Evolutionary conservation across 805 yeast species (phyloP).

Genomic region (Lipomyces starkeyi): DNA sequence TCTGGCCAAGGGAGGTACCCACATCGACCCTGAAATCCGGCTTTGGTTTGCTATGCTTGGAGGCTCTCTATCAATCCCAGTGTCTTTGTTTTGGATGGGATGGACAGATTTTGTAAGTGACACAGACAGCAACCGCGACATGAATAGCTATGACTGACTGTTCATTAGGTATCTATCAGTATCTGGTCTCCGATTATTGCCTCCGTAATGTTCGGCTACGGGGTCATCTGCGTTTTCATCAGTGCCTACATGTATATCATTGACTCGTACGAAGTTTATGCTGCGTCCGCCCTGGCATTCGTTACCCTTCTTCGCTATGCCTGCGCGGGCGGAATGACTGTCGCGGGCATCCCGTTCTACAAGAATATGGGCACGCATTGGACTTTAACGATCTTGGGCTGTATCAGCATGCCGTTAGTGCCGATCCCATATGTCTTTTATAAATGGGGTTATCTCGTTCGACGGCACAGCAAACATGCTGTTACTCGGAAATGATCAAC

Average conservation of each 20-base stretch:
- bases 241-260: constrained; percentile 52
- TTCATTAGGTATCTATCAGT: constrained; percentile 25
- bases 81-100: constrained; percentile 59
- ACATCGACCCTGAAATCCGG: constrained; percentile 55
- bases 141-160: constrained; percentile 41
- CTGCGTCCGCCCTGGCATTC: constrained; percentile 85
- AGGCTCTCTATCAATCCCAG: constrained; percentile 55
- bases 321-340: constrained; percentile 60
- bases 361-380: constrained; percentile 57
- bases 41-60: constrained; percentile 57
- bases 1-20: constrained; percentile 21
- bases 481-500: constrained; percentile 5
- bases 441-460: constrained; percentile 53
- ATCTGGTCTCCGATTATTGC: constrained; percentile 59
- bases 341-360: constrained; percentile 61
- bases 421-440: constrained; percentile 65
- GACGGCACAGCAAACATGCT: constrained; percentile 43
- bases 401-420: constrained; percentile 44
- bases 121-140: neutral
- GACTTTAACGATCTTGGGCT: constrained; percentile 41
- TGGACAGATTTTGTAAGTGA: constrained; percentile 54
- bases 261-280: constrained; percentile 54
- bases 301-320: constrained; percentile 64
- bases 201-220: constrained; percentile 55
- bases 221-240: constrained; percentile 50